A percentile compares a stretch with the other conserved stretches of the same genome.
Evolutionary conservation across 2,329 filamentous ascomycete species (phyloP).

Genomic region (Cryphonectria japonica): DNA sequence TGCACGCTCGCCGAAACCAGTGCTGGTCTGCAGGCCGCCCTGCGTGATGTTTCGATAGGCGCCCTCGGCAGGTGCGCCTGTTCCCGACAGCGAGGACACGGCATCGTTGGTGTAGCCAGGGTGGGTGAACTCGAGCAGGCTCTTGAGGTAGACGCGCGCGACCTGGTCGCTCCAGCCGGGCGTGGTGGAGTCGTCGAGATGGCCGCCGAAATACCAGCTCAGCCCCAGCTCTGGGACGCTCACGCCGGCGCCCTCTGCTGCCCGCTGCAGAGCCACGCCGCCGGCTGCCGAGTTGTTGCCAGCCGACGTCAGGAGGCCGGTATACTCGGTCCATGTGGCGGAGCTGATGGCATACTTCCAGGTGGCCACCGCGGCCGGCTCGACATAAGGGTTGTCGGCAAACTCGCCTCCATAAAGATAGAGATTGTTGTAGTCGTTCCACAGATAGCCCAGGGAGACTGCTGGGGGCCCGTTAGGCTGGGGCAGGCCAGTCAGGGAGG

Average conservation of each 20-base stretch:
- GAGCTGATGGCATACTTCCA: constrained; percentile 72
- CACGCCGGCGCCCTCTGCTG: constrained; percentile 74
- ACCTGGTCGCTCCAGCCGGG: constrained; percentile 69
- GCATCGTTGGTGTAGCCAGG: constrained; percentile 69
- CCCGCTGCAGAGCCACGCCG: constrained; percentile 63
- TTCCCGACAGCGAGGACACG: constrained; percentile 57
- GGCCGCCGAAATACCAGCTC: constrained; percentile 80
- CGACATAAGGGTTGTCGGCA: constrained; percentile 61
- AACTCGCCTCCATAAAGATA: constrained; percentile 78
- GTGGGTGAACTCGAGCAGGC: constrained; percentile 75
- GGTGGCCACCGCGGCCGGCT: constrained; percentile 63
- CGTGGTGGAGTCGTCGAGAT: constrained; percentile 64
- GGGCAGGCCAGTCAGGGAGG: constrained; percentile 63
- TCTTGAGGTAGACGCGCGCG: constrained; percentile 71
- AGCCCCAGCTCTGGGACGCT: constrained; percentile 71
- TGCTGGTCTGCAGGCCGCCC: constrained; percentile 67
- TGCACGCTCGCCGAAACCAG: constrained; percentile 72
- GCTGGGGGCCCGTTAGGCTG: constrained; percentile 62
- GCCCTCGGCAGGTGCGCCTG: constrained; percentile 63
- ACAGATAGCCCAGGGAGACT: constrained; percentile 74
- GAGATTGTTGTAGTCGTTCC: constrained; percentile 71
- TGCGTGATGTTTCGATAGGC: constrained; percentile 75
- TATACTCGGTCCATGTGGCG: constrained; percentile 65
- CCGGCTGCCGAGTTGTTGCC: constrained; percentile 65
- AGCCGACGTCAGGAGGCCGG: constrained; percentile 62